A percentile compares a stretch with the other conserved stretches of the same genome.
Evolutionary conservation across 345 rosid species (phyloP).

Genomic region (Pugionium dolabratum): DNA sequence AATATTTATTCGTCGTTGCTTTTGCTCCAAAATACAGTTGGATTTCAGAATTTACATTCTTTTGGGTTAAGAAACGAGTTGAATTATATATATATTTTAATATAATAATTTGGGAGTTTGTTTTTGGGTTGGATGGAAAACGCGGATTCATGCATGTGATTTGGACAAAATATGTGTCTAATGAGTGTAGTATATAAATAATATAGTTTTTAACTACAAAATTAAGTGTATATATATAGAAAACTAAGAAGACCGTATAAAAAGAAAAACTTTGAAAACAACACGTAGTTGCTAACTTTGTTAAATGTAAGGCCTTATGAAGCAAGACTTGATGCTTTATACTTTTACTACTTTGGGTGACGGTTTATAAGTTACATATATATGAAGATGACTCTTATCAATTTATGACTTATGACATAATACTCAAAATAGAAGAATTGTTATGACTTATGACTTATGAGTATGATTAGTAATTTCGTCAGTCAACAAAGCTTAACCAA

Average conservation of each 20-base stretch:
- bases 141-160: conserved; percentile 38
- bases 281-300: neutral
- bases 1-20: conserved; percentile 30
- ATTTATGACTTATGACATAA: too few species aligned
- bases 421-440: too few species aligned
- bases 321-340: too few species aligned
- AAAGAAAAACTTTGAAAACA: neutral
- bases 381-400: too few species aligned
- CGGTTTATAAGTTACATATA: too few species aligned
- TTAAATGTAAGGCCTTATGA: neutral
- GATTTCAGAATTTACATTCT: conserved; percentile 24
- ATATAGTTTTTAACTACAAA: neutral
- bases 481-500: too few species aligned
- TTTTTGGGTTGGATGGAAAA: conserved; percentile 18
- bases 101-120: neutral
- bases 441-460: too few species aligned
- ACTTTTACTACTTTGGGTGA: too few species aligned
- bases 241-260: neutral
- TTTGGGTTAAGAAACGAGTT: conserved; percentile 8
- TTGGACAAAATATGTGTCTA: conserved; percentile 14
- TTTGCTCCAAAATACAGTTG: conserved; percentile 36
- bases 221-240: neutral
- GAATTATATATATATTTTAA: neutral
- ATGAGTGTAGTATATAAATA: neutral
- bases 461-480: too few species aligned